Base-by-base conservation (phyloP, 202 grass and related monocot genomes). In the Cymbopogon flexuosus region DNA sequence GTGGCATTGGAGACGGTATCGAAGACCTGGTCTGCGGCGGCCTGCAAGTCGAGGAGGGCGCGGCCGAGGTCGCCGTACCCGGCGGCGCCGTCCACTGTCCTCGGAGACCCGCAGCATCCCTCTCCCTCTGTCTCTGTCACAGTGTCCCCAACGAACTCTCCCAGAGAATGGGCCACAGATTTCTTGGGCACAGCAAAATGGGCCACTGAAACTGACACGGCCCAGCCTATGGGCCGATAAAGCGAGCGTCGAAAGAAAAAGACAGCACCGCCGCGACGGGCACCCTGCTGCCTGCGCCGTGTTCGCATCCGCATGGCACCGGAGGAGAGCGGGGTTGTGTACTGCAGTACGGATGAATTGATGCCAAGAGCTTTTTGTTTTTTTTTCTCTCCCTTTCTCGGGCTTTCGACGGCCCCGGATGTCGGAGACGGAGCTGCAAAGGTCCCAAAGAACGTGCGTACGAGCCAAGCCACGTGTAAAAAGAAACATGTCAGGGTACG, bases 61-160 rank as follows among this genome's bases (percentile, higher is more conserved):
- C 82, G 77, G 21, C 89, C 90, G 56, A 96, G 87, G 27, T 87
- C 79, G 58, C 83, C 52, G 83, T 92, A 96, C 76, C 90, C 85
- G 43, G 77, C 77, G 68, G 78, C 56, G 81, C 81, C 77, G 78
- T 16, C 86, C 83, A 68, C 91, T 4, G 79, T 83, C 86, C 87
- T 88, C 90, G 47, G 93, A 92, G 83, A 96, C 90, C 75, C 87
- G 82, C 24, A 92, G 80, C 93, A 92, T 92, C 56, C 43, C 23
- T 5, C 56, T 14, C 13, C 10, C 18, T 5, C 5, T 18, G 41
- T 40, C 40, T 42, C 22, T 27, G 27, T 27, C 27, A 27, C 27
- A 27, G 27, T 27, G 27, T 27, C 31, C 2, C 1, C 34, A 22
- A 31, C 30, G 63, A 5, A 58, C 19, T 58, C 14, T 30, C 19